Evolutionary conservation across 2,329 filamentous ascomycete genomes (phyloP).

Genomic region (Sclerotinia minor): DNA sequence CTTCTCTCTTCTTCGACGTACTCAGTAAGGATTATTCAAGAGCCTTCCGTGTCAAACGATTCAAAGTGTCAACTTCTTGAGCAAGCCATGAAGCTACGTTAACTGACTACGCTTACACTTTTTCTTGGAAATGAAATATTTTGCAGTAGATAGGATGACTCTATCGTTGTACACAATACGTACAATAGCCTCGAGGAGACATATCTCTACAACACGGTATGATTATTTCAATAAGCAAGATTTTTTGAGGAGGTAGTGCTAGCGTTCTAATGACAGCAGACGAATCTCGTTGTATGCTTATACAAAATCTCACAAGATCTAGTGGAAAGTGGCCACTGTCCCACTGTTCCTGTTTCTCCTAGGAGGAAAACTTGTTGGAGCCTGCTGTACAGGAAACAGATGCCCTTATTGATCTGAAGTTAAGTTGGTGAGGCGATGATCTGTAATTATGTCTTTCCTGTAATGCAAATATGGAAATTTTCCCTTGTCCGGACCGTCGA

Average conservation of each 20-base stretch:
- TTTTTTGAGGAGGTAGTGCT: neutral
- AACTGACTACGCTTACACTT: no score
- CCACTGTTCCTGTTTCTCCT: no score
- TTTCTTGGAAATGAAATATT: neutral
- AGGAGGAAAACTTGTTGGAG: no score
- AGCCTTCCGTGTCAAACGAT: neutral
- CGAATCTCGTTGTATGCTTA: neutral
- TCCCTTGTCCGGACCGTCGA: neutral
- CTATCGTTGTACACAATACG: neutral
- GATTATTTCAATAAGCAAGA: neutral
- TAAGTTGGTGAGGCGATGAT: neutral
- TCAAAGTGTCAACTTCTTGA: neutral
- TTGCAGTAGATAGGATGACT: neutral
- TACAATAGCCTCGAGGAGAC: neutral
- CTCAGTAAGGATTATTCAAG: neutral
- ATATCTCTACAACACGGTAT: neutral
- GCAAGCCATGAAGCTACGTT: no score
- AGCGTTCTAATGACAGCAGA: neutral
- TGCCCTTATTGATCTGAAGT: no score
- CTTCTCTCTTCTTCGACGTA: neutral
- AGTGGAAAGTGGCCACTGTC: neutral
- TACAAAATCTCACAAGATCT: neutral
- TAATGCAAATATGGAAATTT: no score
- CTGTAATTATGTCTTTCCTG: neutral
- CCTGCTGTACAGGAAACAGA: no score